phyloP scores from a whole-genome alignment of 108 stramenopile species.

The Skeletonema costatum region DNA sequence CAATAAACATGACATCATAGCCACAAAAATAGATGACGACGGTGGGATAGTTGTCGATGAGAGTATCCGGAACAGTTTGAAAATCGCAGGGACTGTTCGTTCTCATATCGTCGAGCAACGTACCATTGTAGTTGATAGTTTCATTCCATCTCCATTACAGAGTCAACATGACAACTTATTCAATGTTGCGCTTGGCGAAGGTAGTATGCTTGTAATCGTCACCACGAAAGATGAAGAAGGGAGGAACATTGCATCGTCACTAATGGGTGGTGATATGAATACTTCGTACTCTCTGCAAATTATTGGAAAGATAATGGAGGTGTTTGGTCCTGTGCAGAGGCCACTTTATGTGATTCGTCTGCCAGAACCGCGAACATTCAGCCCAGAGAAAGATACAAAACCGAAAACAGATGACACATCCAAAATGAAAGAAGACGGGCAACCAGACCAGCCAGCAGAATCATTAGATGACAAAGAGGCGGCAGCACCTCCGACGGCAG shows the following conservation, averaged over 20 bases:
- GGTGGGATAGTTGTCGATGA: constrained; percentile 3
- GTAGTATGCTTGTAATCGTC: constrained; percentile 61
- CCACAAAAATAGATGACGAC: not conserved
- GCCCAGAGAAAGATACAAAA: constrained; percentile 16
- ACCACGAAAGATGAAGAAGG: constrained; percentile 10
- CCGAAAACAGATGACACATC: not conserved
- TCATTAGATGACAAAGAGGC: not conserved
- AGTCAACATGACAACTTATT: not conserved
- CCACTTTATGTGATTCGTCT: constrained; percentile 85
- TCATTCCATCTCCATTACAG: constrained; percentile 1
- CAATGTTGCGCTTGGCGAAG: constrained; percentile 62
- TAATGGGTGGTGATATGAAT: constrained; percentile 12
- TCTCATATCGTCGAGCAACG: constrained; percentile 65
- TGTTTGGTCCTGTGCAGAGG: constrained; percentile 82
- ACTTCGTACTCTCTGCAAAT: constrained; percentile 37
- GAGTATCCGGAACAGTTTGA: constrained; percentile 17
- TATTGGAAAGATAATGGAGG: constrained; percentile 80
- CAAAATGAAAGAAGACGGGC: constrained; percentile 1
- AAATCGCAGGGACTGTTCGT: constrained; percentile 64
- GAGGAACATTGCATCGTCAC: not conserved
- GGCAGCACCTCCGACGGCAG: not conserved
- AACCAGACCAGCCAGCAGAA: not conserved
- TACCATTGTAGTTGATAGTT: constrained; percentile 75
- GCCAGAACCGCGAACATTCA: constrained; percentile 35
- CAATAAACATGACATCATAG: constrained; percentile 12